Evolutionary conservation across 139 green algal genomes (phyloP).

Genomic region (Trebouxia sp.): DNA sequence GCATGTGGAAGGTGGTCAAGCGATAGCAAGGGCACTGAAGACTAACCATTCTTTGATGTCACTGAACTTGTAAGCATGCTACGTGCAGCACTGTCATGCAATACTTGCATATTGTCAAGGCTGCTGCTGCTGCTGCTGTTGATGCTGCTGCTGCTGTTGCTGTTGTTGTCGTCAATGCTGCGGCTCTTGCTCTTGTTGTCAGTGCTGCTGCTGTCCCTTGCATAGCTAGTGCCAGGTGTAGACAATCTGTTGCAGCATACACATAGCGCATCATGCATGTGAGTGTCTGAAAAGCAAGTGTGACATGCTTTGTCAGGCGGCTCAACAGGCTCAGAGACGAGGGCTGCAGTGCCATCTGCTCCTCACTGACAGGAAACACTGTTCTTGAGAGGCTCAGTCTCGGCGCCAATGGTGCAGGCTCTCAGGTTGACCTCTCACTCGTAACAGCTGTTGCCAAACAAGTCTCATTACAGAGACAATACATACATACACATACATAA

Average conservation of each 20-base stretch:
- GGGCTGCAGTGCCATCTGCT: conserved; percentile 54
- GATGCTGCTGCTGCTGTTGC: background rate
- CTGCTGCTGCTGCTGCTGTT: background rate
- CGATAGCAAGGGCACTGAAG: conserved; percentile 65
- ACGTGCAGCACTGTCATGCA: background rate
- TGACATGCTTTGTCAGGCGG: conserved; percentile 29
- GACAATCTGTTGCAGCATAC: no score
- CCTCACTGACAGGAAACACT: conserved; percentile 37
- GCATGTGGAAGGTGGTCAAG: conserved; percentile 71
- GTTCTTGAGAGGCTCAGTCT: conserved; percentile 67
- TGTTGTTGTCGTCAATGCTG: background rate
- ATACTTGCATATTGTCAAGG: no score
- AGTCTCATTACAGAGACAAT: no score
- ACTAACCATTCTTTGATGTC: conserved; percentile 51
- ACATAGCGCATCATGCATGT: conserved; percentile 10
- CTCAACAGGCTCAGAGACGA: conserved; percentile 80
- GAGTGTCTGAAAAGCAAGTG: no score
- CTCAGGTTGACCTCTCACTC: conserved; percentile 14
- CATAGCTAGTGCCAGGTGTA: no score
- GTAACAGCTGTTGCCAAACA: no score
- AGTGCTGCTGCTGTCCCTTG: conserved; percentile 16
- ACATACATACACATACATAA: no score
- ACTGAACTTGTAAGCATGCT: conserved; percentile 52
- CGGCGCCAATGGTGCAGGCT: conserved; percentile 56
- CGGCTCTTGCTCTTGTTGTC: background rate